Conservation (phyloP, 768 basidiomycete species). For the Xerocomellus chrysenteron region DNA sequence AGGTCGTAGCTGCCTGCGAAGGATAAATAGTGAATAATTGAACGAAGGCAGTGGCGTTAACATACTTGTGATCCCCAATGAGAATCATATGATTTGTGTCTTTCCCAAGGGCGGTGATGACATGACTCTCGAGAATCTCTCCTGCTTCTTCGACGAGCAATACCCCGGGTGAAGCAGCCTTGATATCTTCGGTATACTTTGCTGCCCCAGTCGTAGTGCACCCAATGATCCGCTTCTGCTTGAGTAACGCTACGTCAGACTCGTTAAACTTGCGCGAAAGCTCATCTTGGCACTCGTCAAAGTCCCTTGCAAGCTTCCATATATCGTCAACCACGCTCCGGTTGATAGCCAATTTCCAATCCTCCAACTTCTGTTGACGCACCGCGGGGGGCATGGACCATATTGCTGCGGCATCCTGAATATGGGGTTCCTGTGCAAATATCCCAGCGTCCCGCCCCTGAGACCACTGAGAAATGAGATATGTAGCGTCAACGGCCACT, state of each 20-base stretch:
- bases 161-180: slow-evolving; percentile 46
- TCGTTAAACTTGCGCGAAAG: slow-evolving; percentile 39
- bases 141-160: slow-evolving; percentile 73
- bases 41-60: not conserved
- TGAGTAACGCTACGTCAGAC: slow-evolving; percentile 35
- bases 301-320: slow-evolving; percentile 34
- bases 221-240: slow-evolving; percentile 54
- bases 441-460: slow-evolving; percentile 44
- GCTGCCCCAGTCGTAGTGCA: slow-evolving; percentile 73
- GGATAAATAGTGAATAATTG: not conserved
- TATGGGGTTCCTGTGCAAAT: slow-evolving; percentile 29
- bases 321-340: slow-evolving; percentile 36
- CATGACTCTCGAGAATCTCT: slow-evolving; percentile 68
- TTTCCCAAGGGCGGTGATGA: slow-evolving; percentile 53
- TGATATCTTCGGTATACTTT: slow-evolving; percentile 51
- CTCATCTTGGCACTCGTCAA: slow-evolving; percentile 39
- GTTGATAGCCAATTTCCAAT: slow-evolving; percentile 40
- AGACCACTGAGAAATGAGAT: slow-evolving; percentile 51
- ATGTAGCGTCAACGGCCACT: slow-evolving; percentile 32
- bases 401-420: slow-evolving; percentile 27
- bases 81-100: slow-evolving; percentile 55
- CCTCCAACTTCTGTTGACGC: slow-evolving; percentile 27
- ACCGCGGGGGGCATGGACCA: slow-evolving; percentile 37
- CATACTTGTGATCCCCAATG: slow-evolving; percentile 74
- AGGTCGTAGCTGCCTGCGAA: slow-evolving; percentile 62